Evolutionary conservation across 805 yeast species (phyloP).

Genomic region (Candida succiphila): DNA sequence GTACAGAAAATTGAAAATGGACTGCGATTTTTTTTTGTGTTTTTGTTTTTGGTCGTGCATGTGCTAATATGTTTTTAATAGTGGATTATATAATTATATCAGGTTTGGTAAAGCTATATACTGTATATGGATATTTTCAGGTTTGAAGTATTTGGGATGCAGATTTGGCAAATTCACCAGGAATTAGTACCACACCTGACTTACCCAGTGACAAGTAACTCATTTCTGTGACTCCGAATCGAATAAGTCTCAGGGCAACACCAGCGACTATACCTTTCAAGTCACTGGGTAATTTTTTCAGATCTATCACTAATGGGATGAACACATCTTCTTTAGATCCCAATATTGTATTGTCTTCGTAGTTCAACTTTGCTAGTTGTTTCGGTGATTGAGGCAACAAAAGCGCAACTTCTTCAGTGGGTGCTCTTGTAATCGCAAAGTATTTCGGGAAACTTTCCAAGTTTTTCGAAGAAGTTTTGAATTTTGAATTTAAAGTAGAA

Average conservation of each 20-base stretch:
- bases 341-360: constrained; percentile 29
- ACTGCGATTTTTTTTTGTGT: too few species aligned
- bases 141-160: too few species aligned
- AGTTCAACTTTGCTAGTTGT: constrained; percentile 28
- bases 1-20: too few species aligned
- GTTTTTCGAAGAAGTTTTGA: constrained; percentile 2
- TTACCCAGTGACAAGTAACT: constrained; percentile 52
- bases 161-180: constrained; percentile 38
- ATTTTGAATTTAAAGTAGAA: constrained; percentile 16
- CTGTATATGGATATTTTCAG: too few species aligned
- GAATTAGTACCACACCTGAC: constrained; percentile 50
- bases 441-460: constrained; percentile 25
- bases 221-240: constrained; percentile 32
- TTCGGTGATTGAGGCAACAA: constrained; percentile 32
- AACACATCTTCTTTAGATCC: constrained; percentile 50
- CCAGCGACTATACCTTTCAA: constrained; percentile 62
- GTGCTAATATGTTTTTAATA: too few species aligned
- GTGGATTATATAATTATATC: too few species aligned
- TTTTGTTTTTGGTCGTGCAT: too few species aligned
- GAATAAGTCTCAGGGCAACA: constrained; percentile 39
- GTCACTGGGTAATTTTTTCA: constrained; percentile 43
- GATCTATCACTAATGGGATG: constrained; percentile 47
- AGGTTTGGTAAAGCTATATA: too few species aligned
- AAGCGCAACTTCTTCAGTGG: constrained; percentile 39
- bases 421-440: constrained; percentile 44